phyloP scores from a whole-genome alignment of 176 grass and related monocot genomes.

The Phyllostachys edulis region DNA sequence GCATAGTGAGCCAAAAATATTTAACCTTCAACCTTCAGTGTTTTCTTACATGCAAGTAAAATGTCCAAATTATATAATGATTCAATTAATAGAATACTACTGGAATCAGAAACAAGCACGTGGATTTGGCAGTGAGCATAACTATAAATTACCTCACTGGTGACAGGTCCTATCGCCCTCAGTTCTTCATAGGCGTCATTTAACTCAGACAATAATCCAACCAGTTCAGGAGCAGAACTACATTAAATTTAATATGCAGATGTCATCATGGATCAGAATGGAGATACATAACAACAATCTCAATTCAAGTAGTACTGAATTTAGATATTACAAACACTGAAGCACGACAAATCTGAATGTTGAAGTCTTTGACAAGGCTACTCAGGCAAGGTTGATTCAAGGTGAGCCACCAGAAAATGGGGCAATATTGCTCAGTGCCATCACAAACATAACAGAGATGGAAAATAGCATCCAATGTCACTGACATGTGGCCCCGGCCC shows the following conservation, averaged over 20 bases:
- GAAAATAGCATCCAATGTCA: conserved; percentile 16
- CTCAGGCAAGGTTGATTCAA: not conserved
- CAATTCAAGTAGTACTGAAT: not conserved
- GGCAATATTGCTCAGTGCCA: not conserved
- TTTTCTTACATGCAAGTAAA: conserved; percentile 14
- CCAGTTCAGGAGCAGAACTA: conserved; percentile 89
- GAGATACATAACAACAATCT: conserved; percentile 12
- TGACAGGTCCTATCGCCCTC: conserved; percentile 45
- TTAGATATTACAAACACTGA: conserved; percentile 21
- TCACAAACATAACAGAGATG: not conserved
- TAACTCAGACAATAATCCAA: conserved; percentile 82
- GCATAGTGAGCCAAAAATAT: not conserved
- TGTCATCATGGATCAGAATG: not conserved
- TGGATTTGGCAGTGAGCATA: conserved; percentile 1
- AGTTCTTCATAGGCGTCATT: conserved; percentile 71
- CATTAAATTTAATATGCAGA: conserved; percentile 39
- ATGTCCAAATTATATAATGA: not conserved
- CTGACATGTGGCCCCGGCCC: not conserved
- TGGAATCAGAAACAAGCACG: conserved; percentile 12
- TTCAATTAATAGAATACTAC: not conserved
- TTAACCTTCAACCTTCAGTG: not conserved
- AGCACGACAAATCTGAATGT: conserved; percentile 7
- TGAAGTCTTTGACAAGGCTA: not conserved
- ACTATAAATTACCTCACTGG: conserved; percentile 50
- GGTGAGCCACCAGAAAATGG: not conserved